Evolutionary conservation across 768 basidiomycete genomes (phyloP).

Genomic region (Exidia glandulosa): DNA sequence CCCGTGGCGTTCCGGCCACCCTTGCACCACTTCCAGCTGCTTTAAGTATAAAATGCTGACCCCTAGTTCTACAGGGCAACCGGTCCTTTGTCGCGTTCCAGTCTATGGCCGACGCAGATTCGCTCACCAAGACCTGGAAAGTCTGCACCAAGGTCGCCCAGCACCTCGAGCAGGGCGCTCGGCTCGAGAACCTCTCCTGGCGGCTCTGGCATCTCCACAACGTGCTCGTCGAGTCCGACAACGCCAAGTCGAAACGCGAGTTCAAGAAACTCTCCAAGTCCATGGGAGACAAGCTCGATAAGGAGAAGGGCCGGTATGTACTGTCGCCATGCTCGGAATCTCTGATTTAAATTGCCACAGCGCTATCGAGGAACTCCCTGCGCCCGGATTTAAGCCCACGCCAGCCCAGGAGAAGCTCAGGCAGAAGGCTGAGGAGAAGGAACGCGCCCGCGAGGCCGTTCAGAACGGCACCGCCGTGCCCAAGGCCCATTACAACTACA

Average conservation of each 20-base stretch:
- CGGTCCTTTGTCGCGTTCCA: slow-evolving; percentile 92
- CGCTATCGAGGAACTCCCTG: slow-evolving; percentile 75
- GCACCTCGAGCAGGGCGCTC: slow-evolving; percentile 82
- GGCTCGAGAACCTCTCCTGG: slow-evolving; percentile 88
- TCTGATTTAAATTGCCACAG: slow-evolving; percentile 24
- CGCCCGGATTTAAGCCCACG: slow-evolving; percentile 72
- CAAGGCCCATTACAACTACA: slow-evolving; percentile 85
- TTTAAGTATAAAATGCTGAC: neutral
- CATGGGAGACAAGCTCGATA: slow-evolving; percentile 89
- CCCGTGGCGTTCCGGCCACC: no score
- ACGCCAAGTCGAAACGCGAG: slow-evolving; percentile 78
- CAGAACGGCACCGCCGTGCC: slow-evolving; percentile 54
- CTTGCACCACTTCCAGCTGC: no score
- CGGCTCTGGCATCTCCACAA: slow-evolving; percentile 88
- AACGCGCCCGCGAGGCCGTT: slow-evolving; percentile 61
- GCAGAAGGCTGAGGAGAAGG: slow-evolving; percentile 71
- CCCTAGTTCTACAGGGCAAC: slow-evolving; percentile 48
- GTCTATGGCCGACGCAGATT: slow-evolving; percentile 74
- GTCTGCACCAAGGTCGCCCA: slow-evolving; percentile 87
- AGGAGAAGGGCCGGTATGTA: slow-evolving; percentile 80
- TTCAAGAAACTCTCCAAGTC: slow-evolving; percentile 80
- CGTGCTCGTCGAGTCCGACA: slow-evolving; percentile 84
- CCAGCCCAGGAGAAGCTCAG: slow-evolving; percentile 71
- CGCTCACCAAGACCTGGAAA: slow-evolving; percentile 87
- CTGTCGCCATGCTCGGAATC: neutral